Evolutionary conservation across 164 flowering plant species (phyloP), one percentile per base, ranked within the genome.

Genomic region (Dillenia turbinata): DNA sequence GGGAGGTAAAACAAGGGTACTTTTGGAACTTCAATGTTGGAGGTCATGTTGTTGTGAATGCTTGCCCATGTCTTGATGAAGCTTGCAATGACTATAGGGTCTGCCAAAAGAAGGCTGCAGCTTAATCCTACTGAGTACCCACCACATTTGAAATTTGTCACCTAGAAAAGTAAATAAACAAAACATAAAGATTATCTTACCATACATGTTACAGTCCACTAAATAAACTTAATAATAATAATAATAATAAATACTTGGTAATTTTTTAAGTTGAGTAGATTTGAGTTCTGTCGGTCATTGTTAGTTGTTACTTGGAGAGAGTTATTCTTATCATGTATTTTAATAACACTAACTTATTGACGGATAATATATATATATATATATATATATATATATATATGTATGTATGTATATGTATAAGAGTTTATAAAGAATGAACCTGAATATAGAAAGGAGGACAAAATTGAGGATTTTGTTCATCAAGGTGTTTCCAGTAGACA

Each of bases 101-200:
- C 85, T 9, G 71, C 73, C 26, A 81, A 46, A 48, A 81, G 67
- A 49, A 79, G 71, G 69, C 79, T 81, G 66, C 72, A 77, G 66
- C 83, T 81, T 9, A 81, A 71, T 45, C 85, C 83, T 48, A 81
- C 44, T 47, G 85, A 70, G 59, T 72, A 79, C 47, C 83, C 85
- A 3, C 83, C 83, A 64, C 85, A 76, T 52, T 64, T 56, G 56
- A 81, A 81, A 52, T 79, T 78, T 2, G 83, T 81, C 48, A 81
- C 78, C 85, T 80, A 54, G 9, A 26, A n/a, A 22, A 26, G 51
- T 17, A 48, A 12, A 10, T 52, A 6, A 54, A 63, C 47, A 33
- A 50, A 14, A 49, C 10, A n/a, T 45, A 8, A 10, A n/a, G 49
- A 10, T 9, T 26, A 1, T 15, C 62, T 14, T 19, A 60, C 9